A percentile compares a stretch with the other conserved stretches of the same genome.
Conservation (phyloP, 768 basidiomycete species). For the Scleroderma bovista region DNA sequence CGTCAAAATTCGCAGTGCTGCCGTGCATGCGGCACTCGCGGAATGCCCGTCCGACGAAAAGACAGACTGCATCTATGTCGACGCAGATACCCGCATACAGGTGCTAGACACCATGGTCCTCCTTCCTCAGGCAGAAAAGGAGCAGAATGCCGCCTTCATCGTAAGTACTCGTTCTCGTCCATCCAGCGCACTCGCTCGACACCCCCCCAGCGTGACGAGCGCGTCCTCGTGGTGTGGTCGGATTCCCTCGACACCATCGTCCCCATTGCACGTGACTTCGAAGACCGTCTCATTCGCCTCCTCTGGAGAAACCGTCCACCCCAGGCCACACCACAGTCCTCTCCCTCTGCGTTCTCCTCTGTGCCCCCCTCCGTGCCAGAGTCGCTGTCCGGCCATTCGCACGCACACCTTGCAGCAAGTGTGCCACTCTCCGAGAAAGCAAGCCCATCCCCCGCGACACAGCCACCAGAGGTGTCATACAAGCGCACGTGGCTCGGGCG, state of each 20-base stretch:
- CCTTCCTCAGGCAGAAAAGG: conserved; percentile 50
- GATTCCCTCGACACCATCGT: conserved; percentile 76
- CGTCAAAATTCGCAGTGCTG: conserved; percentile 46
- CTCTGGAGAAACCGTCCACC: conserved; percentile 42
- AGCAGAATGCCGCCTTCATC: conserved; percentile 57
- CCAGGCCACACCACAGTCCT: conserved; percentile 16
- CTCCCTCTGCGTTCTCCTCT: conserved; percentile 16
- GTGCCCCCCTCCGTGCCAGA: conserved; percentile 25
- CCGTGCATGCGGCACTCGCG: conserved; percentile 47
- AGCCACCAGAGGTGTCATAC: conserved; percentile 22
- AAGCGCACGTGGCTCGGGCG: conserved; percentile 60
- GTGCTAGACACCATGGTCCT: conserved; percentile 73
- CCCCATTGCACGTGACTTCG: conserved; percentile 41
- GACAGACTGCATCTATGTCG: conserved; percentile 38
- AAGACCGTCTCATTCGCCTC: conserved; percentile 52
- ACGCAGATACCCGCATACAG: conserved; percentile 68
- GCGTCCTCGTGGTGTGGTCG: conserved; percentile 81
- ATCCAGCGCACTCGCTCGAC: background rate
- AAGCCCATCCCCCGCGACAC: background rate
- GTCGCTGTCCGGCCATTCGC: conserved; percentile 36
- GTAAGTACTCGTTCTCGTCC: conserved; percentile 35
- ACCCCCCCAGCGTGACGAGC: conserved; percentile 62
- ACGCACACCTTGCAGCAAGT: conserved; percentile 19
- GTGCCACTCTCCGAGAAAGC: conserved; percentile 13
- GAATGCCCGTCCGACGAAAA: conserved; percentile 28